These are phyloP conservation scores for Sphagnum tenellum DNA, from an alignment of 225 moss, liverwort and hornwort species.

Conservation along the genomic window DNA sequence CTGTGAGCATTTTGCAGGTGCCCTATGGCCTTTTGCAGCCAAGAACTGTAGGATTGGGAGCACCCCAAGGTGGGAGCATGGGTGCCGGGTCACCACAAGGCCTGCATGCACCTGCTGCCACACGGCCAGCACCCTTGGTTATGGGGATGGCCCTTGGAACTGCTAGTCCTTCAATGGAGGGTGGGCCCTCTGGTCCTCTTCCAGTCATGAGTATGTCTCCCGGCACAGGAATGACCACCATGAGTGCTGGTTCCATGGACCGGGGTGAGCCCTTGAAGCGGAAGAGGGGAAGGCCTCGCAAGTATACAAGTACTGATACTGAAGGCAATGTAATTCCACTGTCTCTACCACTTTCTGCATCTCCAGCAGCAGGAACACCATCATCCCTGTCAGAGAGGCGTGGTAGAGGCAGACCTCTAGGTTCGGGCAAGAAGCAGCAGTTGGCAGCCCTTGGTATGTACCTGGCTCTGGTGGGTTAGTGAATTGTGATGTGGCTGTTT, in stretches of 20 bases:
- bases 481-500: background rate
- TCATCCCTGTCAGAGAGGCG: slow-evolving; percentile 70
- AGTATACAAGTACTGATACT: slow-evolving; percentile 44
- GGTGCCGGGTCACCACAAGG: background rate
- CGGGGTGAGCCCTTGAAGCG: slow-evolving; percentile 71
- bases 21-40: too few species aligned
- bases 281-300: slow-evolving; percentile 94
- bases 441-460: slow-evolving; percentile 52
- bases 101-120: slow-evolving; percentile 12
- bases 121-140: slow-evolving; percentile 32
- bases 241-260: slow-evolving; percentile 20
- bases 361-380: slow-evolving; percentile 29
- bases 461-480: background rate
- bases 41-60: too few species aligned
- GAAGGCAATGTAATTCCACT: slow-evolving; percentile 40
- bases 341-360: slow-evolving; percentile 33
- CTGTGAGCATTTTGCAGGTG: too few species aligned
- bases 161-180: slow-evolving; percentile 20
- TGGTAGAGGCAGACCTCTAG: slow-evolving; percentile 88
- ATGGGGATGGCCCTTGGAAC: slow-evolving; percentile 18
- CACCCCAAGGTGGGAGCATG: slow-evolving; percentile 6
- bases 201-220: slow-evolving; percentile 33
- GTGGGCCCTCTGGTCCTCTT: slow-evolving; percentile 25
- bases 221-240: slow-evolving; percentile 41
- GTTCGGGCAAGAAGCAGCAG: slow-evolving; percentile 68